Evolutionary conservation across 2,329 filamentous ascomycete species (phyloP).

Genomic region (Trichoderma semiorbis): DNA sequence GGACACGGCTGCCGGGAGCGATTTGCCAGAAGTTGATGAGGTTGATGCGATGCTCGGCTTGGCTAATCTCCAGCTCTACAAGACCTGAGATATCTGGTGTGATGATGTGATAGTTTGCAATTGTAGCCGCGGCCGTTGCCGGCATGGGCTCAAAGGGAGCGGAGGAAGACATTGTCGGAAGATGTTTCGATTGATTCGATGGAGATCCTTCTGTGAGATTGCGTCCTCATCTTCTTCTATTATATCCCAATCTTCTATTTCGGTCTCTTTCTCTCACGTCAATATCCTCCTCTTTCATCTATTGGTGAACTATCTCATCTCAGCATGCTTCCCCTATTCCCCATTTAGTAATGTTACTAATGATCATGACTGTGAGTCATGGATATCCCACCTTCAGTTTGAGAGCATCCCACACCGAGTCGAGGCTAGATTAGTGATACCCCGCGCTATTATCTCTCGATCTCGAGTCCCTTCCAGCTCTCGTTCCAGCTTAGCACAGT

Average conservation of each 20-base stretch:
- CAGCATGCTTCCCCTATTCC: neutral
- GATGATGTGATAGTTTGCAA: slow-evolving; percentile 16
- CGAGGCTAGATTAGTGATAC: neutral
- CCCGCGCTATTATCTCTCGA: neutral
- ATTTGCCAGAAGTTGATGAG: slow-evolving; percentile 37
- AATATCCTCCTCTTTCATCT: neutral
- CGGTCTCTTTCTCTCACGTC: neutral
- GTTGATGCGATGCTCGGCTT: slow-evolving; percentile 35
- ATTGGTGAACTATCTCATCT: neutral
- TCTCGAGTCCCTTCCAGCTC: neutral
- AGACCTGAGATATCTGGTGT: neutral
- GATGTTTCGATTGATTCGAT: neutral
- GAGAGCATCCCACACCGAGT: neutral
- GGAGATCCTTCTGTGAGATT: neutral
- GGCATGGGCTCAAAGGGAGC: slow-evolving; percentile 15
- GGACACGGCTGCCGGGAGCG: slow-evolving; percentile 39
- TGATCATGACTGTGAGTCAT: slow-evolving; percentile 6
- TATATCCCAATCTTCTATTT: neutral
- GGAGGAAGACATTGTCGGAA: slow-evolving; percentile 12
- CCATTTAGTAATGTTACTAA: neutral
- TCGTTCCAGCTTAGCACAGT: neutral
- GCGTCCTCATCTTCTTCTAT: neutral
- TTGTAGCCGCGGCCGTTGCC: slow-evolving; percentile 14
- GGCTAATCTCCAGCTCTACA: slow-evolving; percentile 22
- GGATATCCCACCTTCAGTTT: neutral